A percentile compares a stretch with the other conserved stretches of the same genome.
phyloP scores from a whole-genome alignment of 1,139 yeast genomes.

The Sugiyamaella sp. region DNA sequence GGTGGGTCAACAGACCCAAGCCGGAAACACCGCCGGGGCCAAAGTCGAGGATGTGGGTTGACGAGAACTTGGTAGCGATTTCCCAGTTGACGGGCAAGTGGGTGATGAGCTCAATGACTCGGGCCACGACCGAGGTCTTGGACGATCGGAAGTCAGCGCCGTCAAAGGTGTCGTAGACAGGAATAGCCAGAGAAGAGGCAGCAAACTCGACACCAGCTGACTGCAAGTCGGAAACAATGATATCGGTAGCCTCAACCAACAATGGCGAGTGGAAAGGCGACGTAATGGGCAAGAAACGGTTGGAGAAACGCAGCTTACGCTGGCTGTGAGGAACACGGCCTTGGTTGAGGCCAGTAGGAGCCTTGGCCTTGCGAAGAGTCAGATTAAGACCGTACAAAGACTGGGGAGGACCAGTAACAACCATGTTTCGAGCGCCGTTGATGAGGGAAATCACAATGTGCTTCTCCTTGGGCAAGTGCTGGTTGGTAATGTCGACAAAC shows the following conservation, averaged over 20 bases:
- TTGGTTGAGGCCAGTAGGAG: conserved; percentile 92
- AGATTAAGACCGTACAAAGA: conserved; percentile 96
- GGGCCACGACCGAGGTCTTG: conserved; percentile 57
- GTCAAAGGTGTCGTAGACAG: conserved; percentile 87
- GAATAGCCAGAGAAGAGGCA: conserved; percentile 64
- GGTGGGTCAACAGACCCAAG: conserved; percentile 90
- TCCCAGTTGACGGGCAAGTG: conserved; percentile 96
- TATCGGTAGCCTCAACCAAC: conserved; percentile 68
- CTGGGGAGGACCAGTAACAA: conserved; percentile 97
- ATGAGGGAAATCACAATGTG: conserved; percentile 88
- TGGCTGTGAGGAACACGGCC: conserved; percentile 90
- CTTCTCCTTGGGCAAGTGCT: conserved; percentile 89
- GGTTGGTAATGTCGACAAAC: conserved; percentile 83
- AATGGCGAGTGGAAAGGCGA: conserved; percentile 97
- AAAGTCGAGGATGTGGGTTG: conserved; percentile 91
- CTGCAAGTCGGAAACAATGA: conserved; percentile 66
- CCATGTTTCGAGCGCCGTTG: conserved; percentile 95
- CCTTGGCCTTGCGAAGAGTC: conserved; percentile 90
- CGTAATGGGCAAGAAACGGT: conserved; percentile 91
- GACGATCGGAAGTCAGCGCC: conserved; percentile 74
- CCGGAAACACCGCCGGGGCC: conserved; percentile 99
- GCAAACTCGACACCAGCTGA: conserved; percentile 59
- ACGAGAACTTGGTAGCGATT: conserved; percentile 71
- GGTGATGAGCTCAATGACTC: conserved; percentile 81
- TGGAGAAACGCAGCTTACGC: conserved; percentile 89